Base-by-base conservation (phyloP, 1,139 yeast genomes). In the Arxiozyma slooffiae region DNA sequence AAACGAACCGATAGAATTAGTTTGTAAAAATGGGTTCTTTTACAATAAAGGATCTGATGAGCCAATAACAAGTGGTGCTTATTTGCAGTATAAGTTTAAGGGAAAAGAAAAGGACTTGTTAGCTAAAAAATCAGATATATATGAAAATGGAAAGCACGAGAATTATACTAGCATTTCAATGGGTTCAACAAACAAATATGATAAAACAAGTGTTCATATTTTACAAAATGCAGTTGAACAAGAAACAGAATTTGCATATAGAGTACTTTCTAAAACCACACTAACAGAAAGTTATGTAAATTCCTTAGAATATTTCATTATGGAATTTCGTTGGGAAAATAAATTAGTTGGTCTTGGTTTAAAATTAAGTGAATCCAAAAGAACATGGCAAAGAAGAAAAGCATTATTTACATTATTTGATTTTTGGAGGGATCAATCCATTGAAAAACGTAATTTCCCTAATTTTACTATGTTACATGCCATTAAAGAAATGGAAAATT, bases 271-370 rank as follows among this genome's bases (percentile, higher is more conserved):
- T 45, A 57, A 57, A 18, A 63, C 62, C 3, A 63, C 63, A 1
- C 50, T 65, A 37, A 65, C 68, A 2, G 68, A 65, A 52, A 61
- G 57, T 39, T 65, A 64, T 49, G 67, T 65, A 38, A 65, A 65
- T 47, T 60, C 66, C 16, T 52, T 65, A 37, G 68, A 64, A 49
- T 65, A 64, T 50, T 65, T 65, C 47, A 51, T 64, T 18, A 62
- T 65, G 68, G 68, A 65, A 50, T 65, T 65, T 46, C 57, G 64
- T 41, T 65, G 68, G 68, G 68, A 65, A 47, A 65, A 65, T 53
- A 61, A 59, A 41, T 48, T 65, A 37, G 66, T 65, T 22, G 60
- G 60, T 4, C 51, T 63, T 21, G 68, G 68, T n/a, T 52, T 64
- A 30, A 63, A 62, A 48, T 53, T 65, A 41, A 54, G 62, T 44